Base-by-base conservation (phyloP, 2,329 filamentous ascomycete genomes). In the Pseudocercospora cruenta region DNA sequence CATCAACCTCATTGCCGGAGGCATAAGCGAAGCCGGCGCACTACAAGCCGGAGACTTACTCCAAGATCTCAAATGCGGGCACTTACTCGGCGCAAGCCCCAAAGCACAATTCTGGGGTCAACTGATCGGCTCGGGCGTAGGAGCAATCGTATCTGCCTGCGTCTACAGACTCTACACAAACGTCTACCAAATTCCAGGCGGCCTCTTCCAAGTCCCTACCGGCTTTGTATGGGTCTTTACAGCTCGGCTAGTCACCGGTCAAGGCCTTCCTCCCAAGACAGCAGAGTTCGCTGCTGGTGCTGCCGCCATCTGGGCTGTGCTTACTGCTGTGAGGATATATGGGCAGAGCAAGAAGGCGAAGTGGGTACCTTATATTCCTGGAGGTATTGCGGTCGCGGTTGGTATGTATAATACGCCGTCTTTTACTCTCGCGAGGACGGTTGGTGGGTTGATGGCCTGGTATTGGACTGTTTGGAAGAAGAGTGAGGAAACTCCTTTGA, bases 151-250 rank as follows among this genome's bases (percentile, higher is more conserved):
- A 5, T 94, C 91, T 66, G 93, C 94, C 0, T 86, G 91, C 2
- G 90, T 98, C 2, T 99, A 99, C 78, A 90, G 90, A 65, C 82
- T 98, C 14, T 99, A 99, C 75, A 94, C 93, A 2, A 89, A 87
- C 36, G 94, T 97, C 1, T 99, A 99, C 75, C 84, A 89, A 45
- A 91, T 99, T 5, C 95, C 95, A 0, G 92, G 94, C 0, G 90
- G 92, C 9, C 82, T 97, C 61, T 98, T 99, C 78, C 91, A 97
- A 75, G 93, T 97, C 0, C 95, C 95, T 0, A 98, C 95, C 0
- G 94, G 90, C 0, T 97, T 94, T 77, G 94, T 99, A 4, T 99
- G 95, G 95, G 91, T 99, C 61, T 97, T 97, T 78, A 99, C 95
- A 0, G 94, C 95, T 1, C 86, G 95, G 16, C 84, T 99, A 2